A percentile compares a stretch with the other conserved stretches of the same genome.
phyloP scores from a whole-genome alignment of 108 stramenopile species.

The Cylindrotheca fusiformis region DNA sequence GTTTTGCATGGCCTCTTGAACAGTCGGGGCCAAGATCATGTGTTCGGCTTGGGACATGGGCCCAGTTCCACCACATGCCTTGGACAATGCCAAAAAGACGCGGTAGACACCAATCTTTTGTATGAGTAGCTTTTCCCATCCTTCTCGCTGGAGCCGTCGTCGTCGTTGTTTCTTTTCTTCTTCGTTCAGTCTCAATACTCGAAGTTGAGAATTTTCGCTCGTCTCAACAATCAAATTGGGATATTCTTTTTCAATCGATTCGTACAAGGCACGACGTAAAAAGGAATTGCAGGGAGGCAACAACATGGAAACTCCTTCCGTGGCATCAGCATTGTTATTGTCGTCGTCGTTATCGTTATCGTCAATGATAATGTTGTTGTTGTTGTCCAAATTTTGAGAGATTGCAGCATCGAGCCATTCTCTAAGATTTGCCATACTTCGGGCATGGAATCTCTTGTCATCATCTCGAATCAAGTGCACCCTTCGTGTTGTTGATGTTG shows the following conservation, averaged over 20 bases:
- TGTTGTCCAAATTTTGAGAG: conserved; percentile 6
- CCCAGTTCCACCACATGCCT: conserved; percentile 45
- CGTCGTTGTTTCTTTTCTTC: conserved; percentile 52
- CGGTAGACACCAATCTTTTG: conserved; percentile 68
- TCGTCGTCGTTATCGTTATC: conserved; percentile 5
- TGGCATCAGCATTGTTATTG: neutral
- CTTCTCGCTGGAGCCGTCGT: conserved; percentile 44
- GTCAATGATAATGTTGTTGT: too few species aligned
- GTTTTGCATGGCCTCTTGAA: conserved; percentile 19
- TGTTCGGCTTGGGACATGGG: conserved; percentile 16
- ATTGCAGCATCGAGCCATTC: conserved; percentile 82
- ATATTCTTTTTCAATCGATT: conserved; percentile 75
- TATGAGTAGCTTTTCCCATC: conserved; percentile 51
- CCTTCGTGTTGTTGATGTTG: conserved; percentile 6
- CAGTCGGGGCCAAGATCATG: conserved; percentile 18
- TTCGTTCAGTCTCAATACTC: conserved; percentile 56
- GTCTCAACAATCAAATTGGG: conserved; percentile 63
- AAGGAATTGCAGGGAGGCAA: conserved; percentile 78
- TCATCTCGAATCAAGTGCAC: conserved; percentile 27
- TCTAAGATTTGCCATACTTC: conserved; percentile 69
- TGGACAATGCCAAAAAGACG: conserved; percentile 68
- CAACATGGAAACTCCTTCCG: conserved; percentile 53
- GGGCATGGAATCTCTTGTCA: conserved; percentile 27
- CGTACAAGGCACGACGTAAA: conserved; percentile 74
- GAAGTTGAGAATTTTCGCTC: conserved; percentile 50